Evolutionary conservation across 2,329 filamentous ascomycete genomes (phyloP).

Genomic region (Fonsecaea erecta): DNA sequence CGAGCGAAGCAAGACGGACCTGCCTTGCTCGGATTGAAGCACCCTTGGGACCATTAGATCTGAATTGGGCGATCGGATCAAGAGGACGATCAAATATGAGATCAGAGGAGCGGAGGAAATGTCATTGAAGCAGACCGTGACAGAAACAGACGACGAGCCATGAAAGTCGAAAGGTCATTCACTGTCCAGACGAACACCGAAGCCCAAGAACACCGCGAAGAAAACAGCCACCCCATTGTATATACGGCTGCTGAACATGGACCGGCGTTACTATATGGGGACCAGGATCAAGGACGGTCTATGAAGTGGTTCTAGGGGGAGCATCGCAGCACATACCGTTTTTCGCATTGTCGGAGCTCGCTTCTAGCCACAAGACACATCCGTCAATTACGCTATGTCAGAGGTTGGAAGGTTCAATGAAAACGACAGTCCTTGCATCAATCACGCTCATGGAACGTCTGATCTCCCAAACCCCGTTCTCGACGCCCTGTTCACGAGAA

Average conservation of each 20-base stretch:
- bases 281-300: neutral
- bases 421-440: neutral
- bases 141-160: neutral
- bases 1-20: slow-evolving; percentile 95
- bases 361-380: neutral
- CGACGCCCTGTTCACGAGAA: neutral
- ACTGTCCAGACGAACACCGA: neutral
- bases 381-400: neutral
- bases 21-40: slow-evolving; percentile 87
- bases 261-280: neutral
- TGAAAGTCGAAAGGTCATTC: neutral
- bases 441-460: neutral
- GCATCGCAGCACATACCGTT: neutral
- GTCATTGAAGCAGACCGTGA: neutral
- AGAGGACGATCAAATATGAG: neutral
- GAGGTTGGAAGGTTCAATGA: neutral
- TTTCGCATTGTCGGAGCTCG: neutral
- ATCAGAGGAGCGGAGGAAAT: neutral
- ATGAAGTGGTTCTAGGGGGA: neutral
- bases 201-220: neutral
- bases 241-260: neutral
- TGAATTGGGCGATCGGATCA: neutral
- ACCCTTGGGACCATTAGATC: slow-evolving; percentile 89
- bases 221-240: neutral
- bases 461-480: neutral